Evolutionary conservation across 805 yeast genomes (phyloP).

Genomic region (Kockiozyma suomiensis): DNA sequence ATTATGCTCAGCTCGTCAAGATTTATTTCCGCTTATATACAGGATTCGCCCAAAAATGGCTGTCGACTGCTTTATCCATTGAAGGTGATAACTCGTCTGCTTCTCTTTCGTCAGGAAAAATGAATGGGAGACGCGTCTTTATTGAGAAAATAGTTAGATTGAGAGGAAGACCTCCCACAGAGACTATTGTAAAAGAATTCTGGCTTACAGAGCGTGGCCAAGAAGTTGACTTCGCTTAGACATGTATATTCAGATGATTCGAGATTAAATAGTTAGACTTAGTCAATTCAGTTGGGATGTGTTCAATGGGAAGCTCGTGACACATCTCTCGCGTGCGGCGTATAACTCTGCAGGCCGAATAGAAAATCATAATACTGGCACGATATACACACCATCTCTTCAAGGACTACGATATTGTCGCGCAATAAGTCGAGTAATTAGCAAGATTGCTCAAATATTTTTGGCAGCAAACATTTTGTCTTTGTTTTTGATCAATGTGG

Average conservation of each 20-base stretch:
- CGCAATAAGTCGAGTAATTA: no score
- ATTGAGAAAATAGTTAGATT: slow-evolving; percentile 24
- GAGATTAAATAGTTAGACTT: no score
- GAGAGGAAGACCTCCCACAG: slow-evolving; percentile 34
- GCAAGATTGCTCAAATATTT: no score
- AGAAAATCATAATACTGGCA: no score
- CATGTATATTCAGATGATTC: neutral
- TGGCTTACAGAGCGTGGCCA: slow-evolving; percentile 34
- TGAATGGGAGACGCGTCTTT: slow-evolving; percentile 13
- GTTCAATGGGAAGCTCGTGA: no score
- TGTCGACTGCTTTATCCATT: neutral
- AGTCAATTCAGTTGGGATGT: no score
- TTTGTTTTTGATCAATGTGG: no score
- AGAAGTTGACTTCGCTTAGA: slow-evolving; percentile 19
- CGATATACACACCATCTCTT: no score
- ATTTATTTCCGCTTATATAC: slow-evolving; percentile 8
- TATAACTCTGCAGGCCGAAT: no score
- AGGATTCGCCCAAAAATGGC: slow-evolving; percentile 22
- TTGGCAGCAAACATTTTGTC: no score
- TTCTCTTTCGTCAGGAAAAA: neutral
- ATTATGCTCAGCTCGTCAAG: slow-evolving; percentile 23
- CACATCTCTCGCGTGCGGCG: no score
- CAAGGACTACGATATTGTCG: no score
- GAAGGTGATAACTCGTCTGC: neutral
- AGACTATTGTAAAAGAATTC: slow-evolving; percentile 33